Percentiles rank a stretch among this genome's conserved stretches.
phyloP scores from a whole-genome alignment of 2,329 filamentous ascomycete species.

The Incumbomyces lentus region DNA sequence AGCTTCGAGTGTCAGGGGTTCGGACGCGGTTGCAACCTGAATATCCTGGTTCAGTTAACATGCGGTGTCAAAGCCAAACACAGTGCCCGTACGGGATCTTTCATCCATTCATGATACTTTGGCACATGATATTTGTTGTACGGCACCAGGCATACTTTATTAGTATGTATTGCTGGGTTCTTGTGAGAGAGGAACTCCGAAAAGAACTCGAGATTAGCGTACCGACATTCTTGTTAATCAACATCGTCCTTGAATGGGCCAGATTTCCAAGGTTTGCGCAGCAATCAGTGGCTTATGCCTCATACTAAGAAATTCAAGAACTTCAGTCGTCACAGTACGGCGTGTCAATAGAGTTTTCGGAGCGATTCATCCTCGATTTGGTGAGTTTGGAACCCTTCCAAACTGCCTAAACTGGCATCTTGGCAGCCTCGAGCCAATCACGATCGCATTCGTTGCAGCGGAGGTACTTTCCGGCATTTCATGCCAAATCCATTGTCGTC shows the following conservation, averaged over 20 bases:
- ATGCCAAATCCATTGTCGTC: slow-evolving; percentile 2
- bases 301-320: not conserved
- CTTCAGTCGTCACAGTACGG: not conserved
- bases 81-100: slow-evolving; percentile 50
- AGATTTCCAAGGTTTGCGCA: too few species aligned
- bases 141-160: slow-evolving; percentile 64
- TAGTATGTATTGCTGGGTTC: slow-evolving; percentile 54
- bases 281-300: too few species aligned
- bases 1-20: slow-evolving; percentile 66
- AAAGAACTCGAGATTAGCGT: not conserved
- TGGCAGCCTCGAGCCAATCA: too few species aligned
- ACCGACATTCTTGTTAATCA: slow-evolving; percentile 27
- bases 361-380: too few species aligned
- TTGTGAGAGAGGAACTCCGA: not conserved
- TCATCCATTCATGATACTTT: slow-evolving; percentile 85
- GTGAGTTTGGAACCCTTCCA: too few species aligned
- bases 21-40: slow-evolving; percentile 75
- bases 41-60: slow-evolving; percentile 46
- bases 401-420: too few species aligned
- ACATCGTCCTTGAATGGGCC: slow-evolving; percentile 18
- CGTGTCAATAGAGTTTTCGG: too few species aligned
- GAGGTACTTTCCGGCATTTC: not conserved
- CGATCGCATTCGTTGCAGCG: not conserved
- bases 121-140: slow-evolving; percentile 74
- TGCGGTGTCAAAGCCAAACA: slow-evolving; percentile 4